A percentile compares a stretch with the other conserved stretches of the same genome.
Conservation (phyloP, 1,284 basidiomycete genomes). For the Sanghuangporus weigelae region DNA sequence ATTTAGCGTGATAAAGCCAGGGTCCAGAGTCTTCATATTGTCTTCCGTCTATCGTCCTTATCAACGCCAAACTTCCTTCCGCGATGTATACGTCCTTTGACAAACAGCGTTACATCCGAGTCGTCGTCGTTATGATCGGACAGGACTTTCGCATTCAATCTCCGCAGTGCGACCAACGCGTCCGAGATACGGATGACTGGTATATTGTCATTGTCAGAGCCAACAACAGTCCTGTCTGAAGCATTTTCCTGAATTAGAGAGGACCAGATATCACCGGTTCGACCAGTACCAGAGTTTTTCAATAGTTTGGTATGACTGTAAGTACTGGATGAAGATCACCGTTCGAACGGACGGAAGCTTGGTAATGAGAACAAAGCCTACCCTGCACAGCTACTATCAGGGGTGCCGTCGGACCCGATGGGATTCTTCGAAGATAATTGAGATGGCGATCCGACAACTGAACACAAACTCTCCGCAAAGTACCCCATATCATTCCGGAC, state of each 20-base stretch:
- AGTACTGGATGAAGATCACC: neutral
- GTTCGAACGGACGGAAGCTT: neutral
- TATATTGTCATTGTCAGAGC: neutral
- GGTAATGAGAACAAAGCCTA: neutral
- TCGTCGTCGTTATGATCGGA: neutral
- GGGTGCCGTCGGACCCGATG: neutral
- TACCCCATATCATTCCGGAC: neutral
- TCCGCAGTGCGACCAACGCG: neutral
- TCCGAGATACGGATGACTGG: constrained; percentile 11
- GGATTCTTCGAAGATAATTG: neutral
- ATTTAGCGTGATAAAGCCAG: neutral
- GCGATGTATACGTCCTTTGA: constrained; percentile 1
- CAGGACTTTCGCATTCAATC: neutral
- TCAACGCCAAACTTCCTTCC: constrained; percentile 10
- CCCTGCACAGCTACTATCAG: neutral
- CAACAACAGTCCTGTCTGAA: neutral
- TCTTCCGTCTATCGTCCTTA: constrained; percentile 9
- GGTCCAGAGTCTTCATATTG: constrained; percentile 4
- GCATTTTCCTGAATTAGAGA: neutral
- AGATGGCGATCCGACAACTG: neutral
- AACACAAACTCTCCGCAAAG: neutral
- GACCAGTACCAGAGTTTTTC: neutral
- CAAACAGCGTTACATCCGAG: constrained; percentile 1
- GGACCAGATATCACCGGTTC: neutral
- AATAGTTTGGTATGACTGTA: neutral